A percentile compares a stretch with the other conserved stretches of the same genome.
Evolutionary conservation across 2,329 filamentous ascomycete species (phyloP).

Genomic region (Penicillium corylophilum): DNA sequence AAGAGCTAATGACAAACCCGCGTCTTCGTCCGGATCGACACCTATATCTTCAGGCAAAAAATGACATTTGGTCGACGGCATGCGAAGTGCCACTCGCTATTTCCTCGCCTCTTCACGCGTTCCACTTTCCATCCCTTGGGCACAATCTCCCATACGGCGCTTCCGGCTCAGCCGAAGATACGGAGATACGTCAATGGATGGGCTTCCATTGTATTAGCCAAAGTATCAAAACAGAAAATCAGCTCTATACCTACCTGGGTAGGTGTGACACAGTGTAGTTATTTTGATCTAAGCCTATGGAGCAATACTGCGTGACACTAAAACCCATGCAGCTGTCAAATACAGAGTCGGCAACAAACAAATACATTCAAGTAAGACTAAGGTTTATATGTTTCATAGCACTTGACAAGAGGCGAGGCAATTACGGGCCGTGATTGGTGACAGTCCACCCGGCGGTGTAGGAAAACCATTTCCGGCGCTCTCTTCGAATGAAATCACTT

Average conservation of each 20-base stretch:
- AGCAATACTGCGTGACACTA: too few relatives aligned
- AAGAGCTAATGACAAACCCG: constrained; percentile 2
- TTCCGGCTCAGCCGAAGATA: neutral
- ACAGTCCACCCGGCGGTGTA: neutral
- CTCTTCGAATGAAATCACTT: neutral
- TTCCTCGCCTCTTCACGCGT: neutral
- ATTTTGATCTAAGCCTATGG: too few relatives aligned
- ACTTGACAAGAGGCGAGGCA: too few relatives aligned
- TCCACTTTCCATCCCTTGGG: neutral
- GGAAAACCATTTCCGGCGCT: neutral
- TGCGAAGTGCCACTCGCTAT: neutral
- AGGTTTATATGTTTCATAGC: too few relatives aligned
- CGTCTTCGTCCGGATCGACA: constrained; percentile 1
- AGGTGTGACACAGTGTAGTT: too few relatives aligned
- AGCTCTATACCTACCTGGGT: too few relatives aligned
- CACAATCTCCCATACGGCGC: neutral
- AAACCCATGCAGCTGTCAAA: too few relatives aligned
- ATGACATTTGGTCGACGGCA: neutral
- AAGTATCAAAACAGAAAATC: neutral
- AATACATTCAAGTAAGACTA: too few relatives aligned
- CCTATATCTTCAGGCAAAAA: constrained; percentile 7
- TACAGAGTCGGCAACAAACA: too few relatives aligned
- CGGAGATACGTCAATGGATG: neutral
- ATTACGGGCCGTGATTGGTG: neutral
- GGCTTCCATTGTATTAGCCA: neutral